These are phyloP conservation scores for Candida verbasci DNA, from an alignment of 805 yeast species.

Conservation along the genomic window DNA sequence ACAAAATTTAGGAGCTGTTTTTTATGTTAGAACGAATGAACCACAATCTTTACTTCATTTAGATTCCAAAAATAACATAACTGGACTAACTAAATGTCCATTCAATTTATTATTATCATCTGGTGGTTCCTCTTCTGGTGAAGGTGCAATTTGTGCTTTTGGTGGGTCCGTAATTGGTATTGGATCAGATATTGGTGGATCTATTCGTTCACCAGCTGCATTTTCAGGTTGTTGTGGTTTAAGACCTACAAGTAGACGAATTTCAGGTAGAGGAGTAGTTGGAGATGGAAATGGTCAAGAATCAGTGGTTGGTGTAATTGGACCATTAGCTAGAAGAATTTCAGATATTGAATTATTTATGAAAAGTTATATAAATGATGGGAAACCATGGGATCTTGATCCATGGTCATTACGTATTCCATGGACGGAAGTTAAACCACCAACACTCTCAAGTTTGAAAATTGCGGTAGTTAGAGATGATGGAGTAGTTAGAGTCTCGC, in stretches of 20 bases:
- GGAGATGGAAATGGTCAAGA: conserved; percentile 63
- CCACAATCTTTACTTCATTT: conserved; percentile 44
- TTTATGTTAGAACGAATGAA: conserved; percentile 38
- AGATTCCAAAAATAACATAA: conserved; percentile 36
- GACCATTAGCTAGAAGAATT: conserved; percentile 62
- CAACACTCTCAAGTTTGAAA: conserved; percentile 41
- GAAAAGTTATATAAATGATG: conserved; percentile 56
- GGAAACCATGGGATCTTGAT: conserved; percentile 59
- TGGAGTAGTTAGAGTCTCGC: conserved; percentile 61
- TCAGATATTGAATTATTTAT: conserved; percentile 68
- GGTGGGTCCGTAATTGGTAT: conserved; percentile 38
- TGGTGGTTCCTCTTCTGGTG: conserved; percentile 44
- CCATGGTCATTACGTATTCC: conserved; percentile 45
- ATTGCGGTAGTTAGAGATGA: conserved; percentile 63
- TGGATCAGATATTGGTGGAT: conserved; percentile 42
- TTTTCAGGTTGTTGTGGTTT: conserved; percentile 38
- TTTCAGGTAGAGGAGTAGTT: conserved; percentile 27
- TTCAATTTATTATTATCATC: conserved; percentile 32
- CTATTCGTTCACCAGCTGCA: conserved; percentile 42
- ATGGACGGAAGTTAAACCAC: conserved; percentile 45
- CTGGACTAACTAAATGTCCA: conserved; percentile 33
- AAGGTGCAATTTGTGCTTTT: conserved; percentile 38
- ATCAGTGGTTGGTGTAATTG: conserved; percentile 59
- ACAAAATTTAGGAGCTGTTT: conserved; percentile 38
- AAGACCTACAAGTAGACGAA: conserved; percentile 37